Evolutionary conservation across 495 filamentous ascomycete species (phyloP).

Genomic region (Penicillium flavigenum): DNA sequence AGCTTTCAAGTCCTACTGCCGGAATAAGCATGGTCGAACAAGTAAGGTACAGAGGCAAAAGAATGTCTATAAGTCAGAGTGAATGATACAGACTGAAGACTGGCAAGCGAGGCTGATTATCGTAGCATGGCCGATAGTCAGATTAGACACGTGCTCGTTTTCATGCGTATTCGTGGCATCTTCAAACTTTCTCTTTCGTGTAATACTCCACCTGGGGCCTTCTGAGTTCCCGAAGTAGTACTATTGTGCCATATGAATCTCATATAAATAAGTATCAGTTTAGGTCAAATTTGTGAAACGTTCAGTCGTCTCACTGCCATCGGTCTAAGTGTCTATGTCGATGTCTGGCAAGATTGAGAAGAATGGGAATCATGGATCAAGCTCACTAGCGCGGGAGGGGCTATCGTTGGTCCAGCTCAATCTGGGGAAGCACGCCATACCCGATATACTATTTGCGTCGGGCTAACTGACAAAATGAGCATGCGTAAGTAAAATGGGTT

Average conservation of each 20-base stretch:
- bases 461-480: slow-evolving; percentile 5
- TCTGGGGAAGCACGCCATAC: slow-evolving; percentile 5
- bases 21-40: slow-evolving; percentile 5
- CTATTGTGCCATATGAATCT: background rate
- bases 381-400: background rate
- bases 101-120: too few species aligned
- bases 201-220: background rate
- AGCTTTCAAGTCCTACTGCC: slow-evolving; percentile 1
- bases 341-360: slow-evolving; percentile 9
- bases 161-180: background rate
- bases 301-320: background rate
- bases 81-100: slow-evolving; percentile 7
- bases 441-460: slow-evolving; percentile 6
- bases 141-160: too few species aligned
- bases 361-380: background rate
- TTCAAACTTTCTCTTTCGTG: background rate
- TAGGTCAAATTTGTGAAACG: slow-evolving; percentile 1
- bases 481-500: background rate
- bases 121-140: slow-evolving; percentile 6
- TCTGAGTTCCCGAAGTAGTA: slow-evolving; percentile 2
- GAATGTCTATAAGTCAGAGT: slow-evolving; percentile 8
- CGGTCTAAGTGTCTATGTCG: slow-evolving; percentile 7
- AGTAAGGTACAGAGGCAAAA: slow-evolving; percentile 2
- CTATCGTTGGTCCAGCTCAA: background rate
- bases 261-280: slow-evolving; percentile 8